Base-by-base conservation (phyloP, 306 rosid genomes). In the Echinosophora koreensis region DNA sequence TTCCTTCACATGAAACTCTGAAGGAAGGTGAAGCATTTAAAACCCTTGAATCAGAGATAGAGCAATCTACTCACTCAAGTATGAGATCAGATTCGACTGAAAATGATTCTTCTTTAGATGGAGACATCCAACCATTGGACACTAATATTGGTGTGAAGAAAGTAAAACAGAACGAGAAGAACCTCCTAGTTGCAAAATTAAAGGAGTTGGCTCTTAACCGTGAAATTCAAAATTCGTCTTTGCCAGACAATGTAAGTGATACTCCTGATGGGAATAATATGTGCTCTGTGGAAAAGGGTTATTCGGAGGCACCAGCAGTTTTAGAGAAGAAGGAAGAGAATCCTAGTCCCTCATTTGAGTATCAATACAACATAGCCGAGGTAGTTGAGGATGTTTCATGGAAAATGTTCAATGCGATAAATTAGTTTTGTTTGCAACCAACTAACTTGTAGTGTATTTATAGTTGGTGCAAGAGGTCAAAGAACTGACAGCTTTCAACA, bases 381-480 rank as follows among this genome's bases (percentile, higher is more conserved):
- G 92, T 95, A 69, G 50, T 52, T 57, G 66, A 66, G 51, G 32
- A 54, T 78, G 66, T 68, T 50, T 14, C 42, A 63, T 68, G 41
- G 49, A 32, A 77, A 37, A 18, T 54, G 9, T 63, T 64, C 71
- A 69, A 51, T 57, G 11, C 58, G 11, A 42, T 80, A 34, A 35
- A 4, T 41, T 72, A 10, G 27, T 56, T 70, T 18, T 81, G 56
- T 82, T 39, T 71, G 37, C 76, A 64, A 69, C 38, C 6, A 58
- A 66, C 70, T 81, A 62, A 85, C 81, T 47, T 80, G 9, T 71
- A 18, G 15, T 76, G 73, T 63, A 22, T 77, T 34, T 79, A 52
- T 74, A 95, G 97, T 83, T 92, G 87, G 64, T 85, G 73, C 89
- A 86, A 77, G 97, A 92, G 84, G 86, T 90, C 38, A 70, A 83